Conservation (phyloP, 2,329 filamentous ascomycete genomes). For the Blastomyces parvus region DNA sequence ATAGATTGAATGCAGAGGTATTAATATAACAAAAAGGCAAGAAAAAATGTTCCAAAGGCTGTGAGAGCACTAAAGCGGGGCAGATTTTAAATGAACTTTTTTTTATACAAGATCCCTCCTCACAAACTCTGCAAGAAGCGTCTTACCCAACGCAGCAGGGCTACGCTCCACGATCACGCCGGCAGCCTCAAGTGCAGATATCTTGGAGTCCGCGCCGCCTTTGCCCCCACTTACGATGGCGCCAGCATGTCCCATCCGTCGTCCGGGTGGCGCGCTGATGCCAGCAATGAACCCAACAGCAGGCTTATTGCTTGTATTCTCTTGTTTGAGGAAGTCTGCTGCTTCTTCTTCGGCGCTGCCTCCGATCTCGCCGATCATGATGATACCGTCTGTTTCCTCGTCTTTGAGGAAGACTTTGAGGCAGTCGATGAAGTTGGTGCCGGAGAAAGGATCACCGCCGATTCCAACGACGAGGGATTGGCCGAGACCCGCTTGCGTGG, state of each 20-base stretch:
- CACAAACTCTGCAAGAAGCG: constrained; percentile 89
- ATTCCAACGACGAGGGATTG: constrained; percentile 98
- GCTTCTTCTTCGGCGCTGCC: constrained; percentile 96
- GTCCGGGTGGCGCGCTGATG: constrained; percentile 91
- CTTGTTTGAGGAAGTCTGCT: constrained; percentile 83
- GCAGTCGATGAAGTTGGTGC: constrained; percentile 99
- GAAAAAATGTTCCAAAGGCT: neutral
- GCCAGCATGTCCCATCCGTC: constrained; percentile 97
- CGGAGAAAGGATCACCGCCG: constrained; percentile 95
- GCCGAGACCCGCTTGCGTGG: constrained; percentile 88
- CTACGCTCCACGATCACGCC: constrained; percentile 95
- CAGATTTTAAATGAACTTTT: neutral
- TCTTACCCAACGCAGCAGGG: constrained; percentile 84
- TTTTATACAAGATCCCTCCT: constrained; percentile 78
- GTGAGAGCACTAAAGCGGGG: neutral
- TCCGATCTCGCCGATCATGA: constrained; percentile 99
- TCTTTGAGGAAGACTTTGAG: constrained; percentile 94
- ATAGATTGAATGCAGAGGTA: neutral
- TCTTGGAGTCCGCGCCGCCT: constrained; percentile 97
- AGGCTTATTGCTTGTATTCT: constrained; percentile 91
- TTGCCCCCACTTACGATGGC: constrained; percentile 97
- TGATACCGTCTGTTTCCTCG: constrained; percentile 94
- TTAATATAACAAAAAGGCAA: neutral
- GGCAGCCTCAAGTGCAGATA: constrained; percentile 81
- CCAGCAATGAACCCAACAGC: constrained; percentile 97